Evolutionary conservation across 257 asterid species (phyloP), one percentile per base, ranked within the genome.

Genomic region (Hygrophila difformis): DNA sequence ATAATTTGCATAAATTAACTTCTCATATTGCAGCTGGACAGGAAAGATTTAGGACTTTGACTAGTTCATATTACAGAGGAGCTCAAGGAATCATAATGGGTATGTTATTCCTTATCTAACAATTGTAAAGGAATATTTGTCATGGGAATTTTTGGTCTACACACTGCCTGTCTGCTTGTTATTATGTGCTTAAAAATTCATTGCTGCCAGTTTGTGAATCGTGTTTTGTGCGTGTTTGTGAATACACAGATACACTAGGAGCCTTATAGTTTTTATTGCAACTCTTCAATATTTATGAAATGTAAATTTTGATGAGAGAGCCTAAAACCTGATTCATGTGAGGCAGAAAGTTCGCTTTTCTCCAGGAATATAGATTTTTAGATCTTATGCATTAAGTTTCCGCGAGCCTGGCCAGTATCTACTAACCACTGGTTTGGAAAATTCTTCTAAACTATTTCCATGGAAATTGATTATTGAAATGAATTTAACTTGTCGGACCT

Each of bases 51-150:
- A 64, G 87, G 66, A 78, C 88, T 50, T 66, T 78, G 69, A 78
- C 88, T 8, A 78, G 88, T 62, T 78, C 88, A 18, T 78, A 78
- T 42, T 78, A 78, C 69, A 60, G 88, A 61, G 88, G 88, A 51
- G 88, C 88, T 66, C 88, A 75, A 71, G 84, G 84, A 71, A 50
- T 78, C 23, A 63, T 75, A 33, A 74, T 78, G 88, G 88, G 88
- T 78, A 61, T 57, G 65, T 19, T 47, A 26, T 59, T 34, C 33
- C 48, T 22, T 43, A n/a, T n/a, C n/a, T n/a, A n/a, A n/a, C n/a
- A n/a, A n/a, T n/a, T n/a, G n/a, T n/a, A n/a, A n/a, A n/a, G n/a
- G n/a, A n/a, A n/a, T n/a, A n/a, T n/a, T n/a, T n/a, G n/a, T n/a
- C n/a, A n/a, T n/a, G n/a, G n/a, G n/a, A n/a, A n/a, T n/a, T n/a